Conservation (phyloP, 225 moss, liverwort and hornwort species). For the Polytrichum commune region DNA sequence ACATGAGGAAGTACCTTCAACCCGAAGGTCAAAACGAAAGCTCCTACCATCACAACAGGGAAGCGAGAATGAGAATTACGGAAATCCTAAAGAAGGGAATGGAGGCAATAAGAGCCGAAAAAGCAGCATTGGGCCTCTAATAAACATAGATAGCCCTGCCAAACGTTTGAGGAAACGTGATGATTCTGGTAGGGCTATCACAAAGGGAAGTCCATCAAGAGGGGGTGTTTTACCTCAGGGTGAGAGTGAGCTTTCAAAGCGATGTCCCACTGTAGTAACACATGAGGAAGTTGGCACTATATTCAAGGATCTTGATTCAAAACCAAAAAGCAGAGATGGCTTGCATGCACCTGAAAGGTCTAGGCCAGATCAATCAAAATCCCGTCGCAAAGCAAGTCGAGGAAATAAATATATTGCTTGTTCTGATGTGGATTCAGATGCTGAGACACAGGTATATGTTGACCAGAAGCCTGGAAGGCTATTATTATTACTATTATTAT, state of each 20-base stretch:
- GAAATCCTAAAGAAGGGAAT: slow-evolving; percentile 18
- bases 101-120: slow-evolving; percentile 22
- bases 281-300: slow-evolving; percentile 17
- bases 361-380: slow-evolving; percentile 6
- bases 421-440: slow-evolving; percentile 43
- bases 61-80: slow-evolving; percentile 11
- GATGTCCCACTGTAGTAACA: slow-evolving; percentile 5
- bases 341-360: slow-evolving; percentile 11
- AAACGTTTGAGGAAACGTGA: slow-evolving; percentile 13
- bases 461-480: not conserved
- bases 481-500: not conserved
- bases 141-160: slow-evolving; percentile 8
- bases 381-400: slow-evolving; percentile 7
- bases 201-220: slow-evolving; percentile 15
- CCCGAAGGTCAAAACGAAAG: slow-evolving; percentile 25
- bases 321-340: slow-evolving; percentile 15
- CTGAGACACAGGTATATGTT: slow-evolving; percentile 35
- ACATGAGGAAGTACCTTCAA: slow-evolving; percentile 11
- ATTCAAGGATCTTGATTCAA: slow-evolving; percentile 9
- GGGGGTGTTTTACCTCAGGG: slow-evolving; percentile 5
- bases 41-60: slow-evolving; percentile 8
- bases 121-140: slow-evolving; percentile 1
- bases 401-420: slow-evolving; percentile 13
- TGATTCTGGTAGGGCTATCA: slow-evolving; percentile 16
- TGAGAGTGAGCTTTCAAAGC: slow-evolving; percentile 14